Percentiles rank a stretch among this genome's conserved stretches.
Evolutionary conservation across 2,329 filamentous ascomycete genomes (phyloP).

Genomic region (Paramyrothecium roridum): DNA sequence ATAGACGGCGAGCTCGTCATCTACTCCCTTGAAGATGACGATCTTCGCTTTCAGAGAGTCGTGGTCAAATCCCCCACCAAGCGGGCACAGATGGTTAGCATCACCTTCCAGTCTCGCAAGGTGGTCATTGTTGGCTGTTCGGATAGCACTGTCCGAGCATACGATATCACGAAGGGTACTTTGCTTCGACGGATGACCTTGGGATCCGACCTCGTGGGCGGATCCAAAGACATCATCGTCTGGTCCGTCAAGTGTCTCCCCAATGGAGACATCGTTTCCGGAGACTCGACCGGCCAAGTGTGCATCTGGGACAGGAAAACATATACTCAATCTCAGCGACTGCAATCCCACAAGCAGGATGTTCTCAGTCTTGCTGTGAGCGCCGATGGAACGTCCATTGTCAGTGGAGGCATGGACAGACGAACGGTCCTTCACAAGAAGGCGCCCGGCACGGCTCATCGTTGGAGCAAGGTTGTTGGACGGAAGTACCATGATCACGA

Average conservation of each 20-base stretch:
- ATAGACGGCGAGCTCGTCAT: constrained; percentile 87
- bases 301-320: constrained; percentile 93
- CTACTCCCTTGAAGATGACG: constrained; percentile 80
- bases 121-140: constrained; percentile 87
- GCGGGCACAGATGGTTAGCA: constrained; percentile 84
- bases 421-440: constrained; percentile 80
- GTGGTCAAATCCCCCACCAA: constrained; percentile 76
- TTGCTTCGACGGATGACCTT: constrained; percentile 80
- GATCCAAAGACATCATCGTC: constrained; percentile 81
- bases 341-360: constrained; percentile 86
- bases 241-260: constrained; percentile 90
- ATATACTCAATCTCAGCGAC: constrained; percentile 80
- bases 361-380: constrained; percentile 84
- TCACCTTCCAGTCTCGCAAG: constrained; percentile 83
- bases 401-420: constrained; percentile 90
- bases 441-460: constrained; percentile 52
- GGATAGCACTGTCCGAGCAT: constrained; percentile 92
- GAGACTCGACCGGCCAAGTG: constrained; percentile 90
- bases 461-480: constrained; percentile 86
- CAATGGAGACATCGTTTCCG: constrained; percentile 87
- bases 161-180: constrained; percentile 77
- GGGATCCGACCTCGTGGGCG: constrained; percentile 72
- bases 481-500: constrained; percentile 88
- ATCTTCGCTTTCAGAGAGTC: constrained; percentile 75
- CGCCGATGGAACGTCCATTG: constrained; percentile 73